phyloP scores from a whole-genome alignment of 805 yeast genomes.

The Isabelozyma rhagii region DNA sequence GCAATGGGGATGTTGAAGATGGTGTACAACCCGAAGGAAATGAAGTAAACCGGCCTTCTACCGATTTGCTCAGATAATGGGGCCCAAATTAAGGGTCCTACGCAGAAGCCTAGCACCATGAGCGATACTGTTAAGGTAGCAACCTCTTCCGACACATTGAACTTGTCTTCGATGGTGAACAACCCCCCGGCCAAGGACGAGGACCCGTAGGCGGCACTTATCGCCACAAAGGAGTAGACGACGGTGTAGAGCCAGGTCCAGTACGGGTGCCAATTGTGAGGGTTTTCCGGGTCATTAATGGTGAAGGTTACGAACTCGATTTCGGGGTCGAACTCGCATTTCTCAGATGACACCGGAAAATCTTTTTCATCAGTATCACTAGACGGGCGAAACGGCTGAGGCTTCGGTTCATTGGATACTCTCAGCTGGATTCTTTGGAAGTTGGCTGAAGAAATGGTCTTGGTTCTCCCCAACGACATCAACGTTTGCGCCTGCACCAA shows the following conservation, averaged over 20 bases:
- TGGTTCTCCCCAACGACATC: conserved; percentile 58
- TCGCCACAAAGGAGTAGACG: conserved; percentile 66
- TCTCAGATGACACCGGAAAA: conserved; percentile 18
- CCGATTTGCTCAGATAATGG: conserved; percentile 86
- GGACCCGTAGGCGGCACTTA: conserved; percentile 91
- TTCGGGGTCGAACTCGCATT: conserved; percentile 48
- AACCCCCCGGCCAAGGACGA: conserved; percentile 88
- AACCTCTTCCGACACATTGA: conserved; percentile 71
- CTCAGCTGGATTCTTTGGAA: not conserved
- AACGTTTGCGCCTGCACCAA: conserved; percentile 77
- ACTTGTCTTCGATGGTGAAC: conserved; percentile 61
- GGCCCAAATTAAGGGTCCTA: conserved; percentile 88
- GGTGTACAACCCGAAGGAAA: conserved; percentile 70
- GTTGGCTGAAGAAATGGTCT: conserved; percentile 7
- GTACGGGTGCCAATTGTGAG: conserved; percentile 72
- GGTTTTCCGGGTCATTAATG: conserved; percentile 82
- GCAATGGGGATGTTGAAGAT: conserved; percentile 89
- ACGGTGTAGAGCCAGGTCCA: conserved; percentile 67
- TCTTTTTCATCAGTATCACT: conserved; percentile 13
- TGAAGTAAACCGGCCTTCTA: conserved; percentile 76
- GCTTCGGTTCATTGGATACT: not conserved
- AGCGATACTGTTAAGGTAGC: conserved; percentile 76
- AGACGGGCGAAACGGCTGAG: conserved; percentile 16
- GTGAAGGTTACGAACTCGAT: conserved; percentile 82
- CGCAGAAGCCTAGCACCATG: conserved; percentile 84